A percentile compares a stretch with the other conserved stretches of the same genome.
Evolutionary conservation across 192 early-diverging fungal genomes (phyloP).

Genomic region (Mortierella alpina): DNA sequence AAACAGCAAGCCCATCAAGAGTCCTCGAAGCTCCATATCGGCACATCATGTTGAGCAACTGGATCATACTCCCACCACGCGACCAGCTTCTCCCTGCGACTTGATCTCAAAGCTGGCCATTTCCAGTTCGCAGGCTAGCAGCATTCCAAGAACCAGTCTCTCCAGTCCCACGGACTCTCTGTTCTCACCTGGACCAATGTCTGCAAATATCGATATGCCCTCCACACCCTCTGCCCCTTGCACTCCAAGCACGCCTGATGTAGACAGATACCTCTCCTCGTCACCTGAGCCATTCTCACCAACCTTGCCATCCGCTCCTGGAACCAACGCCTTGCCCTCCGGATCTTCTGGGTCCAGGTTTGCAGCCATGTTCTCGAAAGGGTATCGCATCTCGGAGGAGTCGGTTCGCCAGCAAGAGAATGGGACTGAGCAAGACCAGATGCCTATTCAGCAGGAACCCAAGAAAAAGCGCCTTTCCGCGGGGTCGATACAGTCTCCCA

Average conservation of each 20-base stretch:
- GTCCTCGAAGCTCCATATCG: not conserved
- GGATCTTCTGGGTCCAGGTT: conserved; percentile 18
- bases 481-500: conserved; percentile 24
- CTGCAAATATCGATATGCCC: conserved; percentile 3
- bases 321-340: not conserved
- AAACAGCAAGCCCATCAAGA: not conserved
- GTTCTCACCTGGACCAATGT: not conserved
- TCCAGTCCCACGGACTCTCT: not conserved
- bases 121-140: not conserved
- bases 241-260: not conserved
- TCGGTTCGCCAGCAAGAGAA: not conserved
- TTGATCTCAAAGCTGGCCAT: not conserved
- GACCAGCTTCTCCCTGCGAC: not conserved
- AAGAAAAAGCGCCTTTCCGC: conserved; percentile 31
- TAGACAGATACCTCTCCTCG: not conserved
- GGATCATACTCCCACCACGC: not conserved
- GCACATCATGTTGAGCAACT: not conserved
- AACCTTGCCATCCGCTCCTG: not conserved
- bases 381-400: not conserved
- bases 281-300: conserved; percentile 5
- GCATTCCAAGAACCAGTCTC: not conserved
- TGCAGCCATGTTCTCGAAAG: conserved; percentile 19
- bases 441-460: not conserved
- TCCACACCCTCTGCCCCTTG: not conserved
- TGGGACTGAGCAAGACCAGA: not conserved